Evolutionary conservation across 768 basidiomycete genomes (phyloP).

Genomic region (Cystobasidiopsis lactophilus): DNA sequence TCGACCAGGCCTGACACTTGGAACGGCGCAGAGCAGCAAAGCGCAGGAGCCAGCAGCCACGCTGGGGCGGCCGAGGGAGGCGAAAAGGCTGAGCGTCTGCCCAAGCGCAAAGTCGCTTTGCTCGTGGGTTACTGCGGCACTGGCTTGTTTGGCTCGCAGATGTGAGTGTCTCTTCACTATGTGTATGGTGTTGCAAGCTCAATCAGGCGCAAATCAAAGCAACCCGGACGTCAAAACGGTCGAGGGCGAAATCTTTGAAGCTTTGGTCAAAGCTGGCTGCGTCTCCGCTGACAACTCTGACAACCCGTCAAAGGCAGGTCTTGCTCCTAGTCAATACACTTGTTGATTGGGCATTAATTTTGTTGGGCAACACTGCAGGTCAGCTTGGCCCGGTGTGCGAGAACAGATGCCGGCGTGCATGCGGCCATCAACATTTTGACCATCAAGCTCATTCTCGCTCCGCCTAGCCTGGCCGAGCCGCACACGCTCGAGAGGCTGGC

Average conservation of each 20-base stretch:
- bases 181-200: not conserved
- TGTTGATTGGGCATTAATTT: not conserved
- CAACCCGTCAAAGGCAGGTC: constrained; percentile 59
- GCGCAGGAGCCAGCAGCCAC: not conserved
- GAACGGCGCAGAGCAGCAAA: not conserved
- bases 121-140: constrained; percentile 80
- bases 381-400: constrained; percentile 60
- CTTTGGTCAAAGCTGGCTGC: constrained; percentile 68
- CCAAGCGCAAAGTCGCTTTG: constrained; percentile 65
- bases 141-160: constrained; percentile 86
- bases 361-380: constrained; percentile 34
- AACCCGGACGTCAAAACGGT: constrained; percentile 60
- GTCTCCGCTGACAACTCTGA: constrained; percentile 87
- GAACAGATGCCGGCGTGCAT: constrained; percentile 93
- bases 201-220: constrained; percentile 25
- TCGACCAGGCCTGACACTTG: not conserved
- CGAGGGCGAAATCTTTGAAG: constrained; percentile 70
- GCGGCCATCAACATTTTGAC: constrained; percentile 87
- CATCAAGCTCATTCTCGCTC: constrained; percentile 19
- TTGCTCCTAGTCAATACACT: not conserved
- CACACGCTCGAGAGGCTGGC: not conserved
- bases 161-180: constrained; percentile 36
- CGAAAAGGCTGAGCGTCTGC: constrained; percentile 24
- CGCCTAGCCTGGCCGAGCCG: not conserved
- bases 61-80: constrained; percentile 5